Evolutionary conservation across 495 filamentous ascomycete species (phyloP).

Genomic region (Lentithecium fluviatile): DNA sequence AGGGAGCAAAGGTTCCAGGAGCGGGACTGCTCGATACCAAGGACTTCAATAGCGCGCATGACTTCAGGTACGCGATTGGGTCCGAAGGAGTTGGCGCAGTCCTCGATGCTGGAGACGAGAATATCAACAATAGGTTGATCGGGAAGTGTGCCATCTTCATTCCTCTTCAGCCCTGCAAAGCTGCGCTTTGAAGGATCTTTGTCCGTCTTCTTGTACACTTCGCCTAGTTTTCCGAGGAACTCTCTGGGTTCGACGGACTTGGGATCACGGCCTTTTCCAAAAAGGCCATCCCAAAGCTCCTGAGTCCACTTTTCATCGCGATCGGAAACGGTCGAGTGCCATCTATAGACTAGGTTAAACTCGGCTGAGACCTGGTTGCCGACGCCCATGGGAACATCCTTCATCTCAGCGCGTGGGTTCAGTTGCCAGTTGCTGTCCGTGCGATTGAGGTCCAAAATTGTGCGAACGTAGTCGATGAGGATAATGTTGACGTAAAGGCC

Average conservation of each 20-base stretch:
- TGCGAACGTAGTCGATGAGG: slow-evolving; percentile 46
- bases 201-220: slow-evolving; percentile 38
- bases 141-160: slow-evolving; percentile 56
- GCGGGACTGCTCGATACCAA: slow-evolving; percentile 82
- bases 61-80: slow-evolving; percentile 71
- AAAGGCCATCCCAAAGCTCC: slow-evolving; percentile 50
- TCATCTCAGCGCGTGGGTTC: slow-evolving; percentile 45
- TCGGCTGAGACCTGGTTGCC: slow-evolving; percentile 72
- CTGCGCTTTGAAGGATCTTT: slow-evolving; percentile 48
- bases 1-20: slow-evolving; percentile 79
- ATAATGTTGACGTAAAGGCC: slow-evolving; percentile 47
- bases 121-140: slow-evolving; percentile 65
- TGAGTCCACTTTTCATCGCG: slow-evolving; percentile 67
- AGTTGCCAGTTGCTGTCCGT: slow-evolving; percentile 45
- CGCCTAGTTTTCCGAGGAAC: slow-evolving; percentile 38
- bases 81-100: slow-evolving; percentile 57
- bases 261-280: slow-evolving; percentile 40
- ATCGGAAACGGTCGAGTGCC: slow-evolving; percentile 64
- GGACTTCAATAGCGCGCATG: slow-evolving; percentile 73
- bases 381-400: slow-evolving; percentile 42
- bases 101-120: slow-evolving; percentile 54
- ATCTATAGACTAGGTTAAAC: slow-evolving; percentile 72
- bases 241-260: slow-evolving; percentile 25
- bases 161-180: slow-evolving; percentile 58
- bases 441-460: slow-evolving; percentile 46